Base-by-base conservation (phyloP, 2,329 filamentous ascomycete species). In the Laburnicola sp. region DNA sequence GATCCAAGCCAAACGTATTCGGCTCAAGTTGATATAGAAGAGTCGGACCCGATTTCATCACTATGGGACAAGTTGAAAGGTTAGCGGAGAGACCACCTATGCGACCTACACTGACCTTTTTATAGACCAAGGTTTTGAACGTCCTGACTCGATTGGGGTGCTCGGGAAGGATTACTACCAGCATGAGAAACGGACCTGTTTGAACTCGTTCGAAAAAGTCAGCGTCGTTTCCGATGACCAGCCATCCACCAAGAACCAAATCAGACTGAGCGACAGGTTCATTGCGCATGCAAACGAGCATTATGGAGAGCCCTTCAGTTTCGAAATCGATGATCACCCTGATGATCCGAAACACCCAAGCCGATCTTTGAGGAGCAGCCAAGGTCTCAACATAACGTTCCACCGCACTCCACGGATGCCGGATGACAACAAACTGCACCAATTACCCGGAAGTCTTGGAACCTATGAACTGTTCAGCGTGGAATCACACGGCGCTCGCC, bases 401-500 rank as follows among this genome's bases (percentile, higher is more conserved):
- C 48, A 39, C 6, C 34, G 48, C 7, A 45, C 48, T 6, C 11
- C 26, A 8, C 28, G 48, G 11, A 40, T 50, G 31, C 40, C 41
- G 6, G 48, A 45, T 28, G 39, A 50, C 23, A 26, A 50, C n/a
- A 23, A 39, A 8, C 22, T 32, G n/a, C 39, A 41, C 21, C 27
- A 38, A 9, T 34, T 50, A 4, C 48, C 48, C 10, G 38, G 40
- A 4, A 25, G n/a, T 11, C 23, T 50, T 23, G 48, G 48, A 50
- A 4, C 3, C 22, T 50, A 26, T 16, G 28, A 41, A 6, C 25
- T 50, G 2, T 38, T n/a, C 31, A 34, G 32, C 23, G 48, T 50
- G 25, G 25, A 30, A 9, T 4, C 32, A 5, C 73, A 72, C 44
- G 50, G 64, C 7, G 45, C 55, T 2, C 62, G 55, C 0, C 58